Evolutionary conservation across 345 rosid genomes (phyloP), one percentile per base, ranked within the genome.

Genomic region (Lenwebbia sp.): DNA sequence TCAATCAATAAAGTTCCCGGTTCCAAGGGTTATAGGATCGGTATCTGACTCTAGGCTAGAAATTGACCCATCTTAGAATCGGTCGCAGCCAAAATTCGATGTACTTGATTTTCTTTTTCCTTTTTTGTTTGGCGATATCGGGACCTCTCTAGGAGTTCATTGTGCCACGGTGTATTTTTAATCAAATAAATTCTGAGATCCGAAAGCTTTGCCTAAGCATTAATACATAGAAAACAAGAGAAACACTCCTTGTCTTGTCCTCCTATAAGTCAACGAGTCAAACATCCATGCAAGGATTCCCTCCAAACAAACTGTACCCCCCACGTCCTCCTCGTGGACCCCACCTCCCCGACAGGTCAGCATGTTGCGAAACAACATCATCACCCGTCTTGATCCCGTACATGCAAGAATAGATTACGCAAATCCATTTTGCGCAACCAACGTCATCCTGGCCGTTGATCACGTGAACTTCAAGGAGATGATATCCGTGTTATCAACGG

Each of bases 371-470:
- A 10, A 0, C 47, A 1, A 10, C 26, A 5, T 21, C 41, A 17
- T 33, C 81, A 2, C 81, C 10, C 6, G 47, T 70, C 47, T 3
- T 10, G 81, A 70, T 19, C 81, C 5, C 81, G 47, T 70, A 55
- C n/a, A 23, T 54, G 2, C 58, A 10, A 55, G 5, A 19, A 33
- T 19, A 17, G 0, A 4, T 0, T 2, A 0, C 13, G 0, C 47
- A 37, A 70, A 70, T 70, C 40, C 13, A 10, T 41, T 37, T 37
- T 33, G 21, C 25, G 13, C 5, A 1, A 37, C 10, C 26, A 37
- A 70, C 81, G 78, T 21, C 81, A 70, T 37, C 47, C 47, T 0
- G 81, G 26, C 81, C 81, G 81, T 70, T 23, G 14, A 70, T 70
- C 47, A 40, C 10, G 44, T 33, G 23, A 21, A 2, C 78, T 17